A percentile compares a stretch with the other conserved stretches of the same genome.
phyloP scores from a whole-genome alignment of 1,284 basidiomycete species.

The Agroathelia rolfsii region DNA sequence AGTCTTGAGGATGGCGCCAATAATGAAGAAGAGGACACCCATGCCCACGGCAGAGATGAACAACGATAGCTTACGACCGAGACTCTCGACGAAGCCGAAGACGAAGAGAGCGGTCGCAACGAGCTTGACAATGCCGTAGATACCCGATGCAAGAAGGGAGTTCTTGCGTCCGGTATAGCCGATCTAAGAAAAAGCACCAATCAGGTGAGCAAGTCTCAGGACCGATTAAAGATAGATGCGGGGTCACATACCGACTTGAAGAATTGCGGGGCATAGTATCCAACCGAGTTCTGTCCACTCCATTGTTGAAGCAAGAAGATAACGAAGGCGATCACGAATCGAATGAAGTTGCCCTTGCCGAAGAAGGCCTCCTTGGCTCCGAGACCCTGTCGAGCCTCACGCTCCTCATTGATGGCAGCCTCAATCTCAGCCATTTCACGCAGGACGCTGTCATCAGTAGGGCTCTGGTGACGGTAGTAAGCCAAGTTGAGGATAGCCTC shows the following conservation, averaged over 20 bases:
- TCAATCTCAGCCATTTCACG: slow-evolving; percentile 54
- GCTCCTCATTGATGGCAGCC: slow-evolving; percentile 56
- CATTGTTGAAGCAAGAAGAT: slow-evolving; percentile 60
- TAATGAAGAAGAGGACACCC: slow-evolving; percentile 51
- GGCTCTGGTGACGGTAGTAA: slow-evolving; percentile 43
- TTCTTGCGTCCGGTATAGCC: slow-evolving; percentile 51
- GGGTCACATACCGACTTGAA: slow-evolving; percentile 47
- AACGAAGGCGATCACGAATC: slow-evolving; percentile 58
- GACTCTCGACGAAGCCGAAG: slow-evolving; percentile 42
- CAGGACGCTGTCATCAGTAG: slow-evolving; percentile 39
- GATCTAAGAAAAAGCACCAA: slow-evolving; percentile 33
- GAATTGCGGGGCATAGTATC: slow-evolving; percentile 72
- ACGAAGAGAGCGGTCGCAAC: slow-evolving; percentile 61
- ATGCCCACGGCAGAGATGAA: slow-evolving; percentile 58
- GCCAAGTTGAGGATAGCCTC: slow-evolving; percentile 39
- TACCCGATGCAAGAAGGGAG: slow-evolving; percentile 69
- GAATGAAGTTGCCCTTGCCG: slow-evolving; percentile 63
- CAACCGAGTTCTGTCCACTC: slow-evolving; percentile 52
- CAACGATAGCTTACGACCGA: slow-evolving; percentile 48
- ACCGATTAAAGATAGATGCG: slow-evolving; percentile 14
- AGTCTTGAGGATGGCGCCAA: slow-evolving; percentile 69
- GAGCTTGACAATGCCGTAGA: slow-evolving; percentile 75
- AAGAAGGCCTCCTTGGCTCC: slow-evolving; percentile 61
- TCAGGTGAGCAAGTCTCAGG: too few relatives aligned
- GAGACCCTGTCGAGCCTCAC: slow-evolving; percentile 41